These are phyloP conservation scores for Trichoderma gamsii DNA, from an alignment of 495 filamentous ascomycete species.

Conservation along the genomic window DNA sequence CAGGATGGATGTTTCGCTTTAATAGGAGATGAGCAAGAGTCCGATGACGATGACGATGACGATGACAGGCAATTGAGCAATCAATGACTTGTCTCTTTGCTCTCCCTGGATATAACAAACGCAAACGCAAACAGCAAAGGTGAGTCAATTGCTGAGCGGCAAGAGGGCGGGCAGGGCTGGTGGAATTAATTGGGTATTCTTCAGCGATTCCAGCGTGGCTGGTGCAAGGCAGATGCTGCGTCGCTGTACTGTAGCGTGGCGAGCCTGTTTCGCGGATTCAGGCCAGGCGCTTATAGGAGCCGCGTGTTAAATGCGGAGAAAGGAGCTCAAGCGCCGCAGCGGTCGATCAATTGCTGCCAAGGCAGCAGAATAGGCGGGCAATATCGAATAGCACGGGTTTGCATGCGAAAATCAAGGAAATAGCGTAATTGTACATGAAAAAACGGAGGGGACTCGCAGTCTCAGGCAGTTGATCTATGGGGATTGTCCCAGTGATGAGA, in stretches of 20 bases:
- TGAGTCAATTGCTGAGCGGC: not conserved
- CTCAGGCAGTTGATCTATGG: not conserved
- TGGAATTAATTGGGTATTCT: too few relatives aligned
- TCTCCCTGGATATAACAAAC: too few relatives aligned
- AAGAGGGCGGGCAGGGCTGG: too few relatives aligned
- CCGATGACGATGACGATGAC: not conserved
- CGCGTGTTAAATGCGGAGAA: conserved; percentile 3
- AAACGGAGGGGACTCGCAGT: not conserved
- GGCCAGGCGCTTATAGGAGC: conserved; percentile 13
- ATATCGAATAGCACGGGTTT: too few relatives aligned
- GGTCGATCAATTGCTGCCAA: not conserved
- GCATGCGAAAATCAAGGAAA: not conserved
- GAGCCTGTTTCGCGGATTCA: not conserved
- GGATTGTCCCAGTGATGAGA: not conserved
- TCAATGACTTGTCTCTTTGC: too few relatives aligned
- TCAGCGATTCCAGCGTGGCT: not conserved
- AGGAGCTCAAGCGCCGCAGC: not conserved
- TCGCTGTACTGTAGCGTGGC: not conserved
- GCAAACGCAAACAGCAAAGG: not conserved
- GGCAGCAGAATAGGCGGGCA: not conserved
- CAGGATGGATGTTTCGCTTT: not conserved
- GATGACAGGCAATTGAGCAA: not conserved
- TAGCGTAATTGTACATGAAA: not conserved
- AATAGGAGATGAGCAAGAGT: not conserved
- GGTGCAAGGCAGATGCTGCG: not conserved